phyloP scores from a whole-genome alignment of 345 rosid genomes.

The Laguncularia racemosa region DNA sequence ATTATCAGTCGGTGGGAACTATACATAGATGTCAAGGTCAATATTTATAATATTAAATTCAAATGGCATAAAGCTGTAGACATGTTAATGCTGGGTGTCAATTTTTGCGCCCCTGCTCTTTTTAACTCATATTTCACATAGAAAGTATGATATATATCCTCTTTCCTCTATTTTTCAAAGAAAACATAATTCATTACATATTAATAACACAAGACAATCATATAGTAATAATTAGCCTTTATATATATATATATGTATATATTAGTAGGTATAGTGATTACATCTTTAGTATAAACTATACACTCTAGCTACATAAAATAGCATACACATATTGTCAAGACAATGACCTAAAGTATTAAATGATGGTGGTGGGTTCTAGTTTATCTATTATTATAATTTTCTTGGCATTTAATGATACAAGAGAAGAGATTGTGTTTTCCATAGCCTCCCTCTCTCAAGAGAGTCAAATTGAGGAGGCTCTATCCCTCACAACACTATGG shows the following conservation, averaged over 20 bases:
- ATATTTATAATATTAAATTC: no score
- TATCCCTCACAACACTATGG: constrained; percentile 6
- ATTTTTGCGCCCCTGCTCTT: no score
- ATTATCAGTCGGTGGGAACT: no score
- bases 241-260: no score
- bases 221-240: no score
- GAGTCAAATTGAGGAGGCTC: not conserved
- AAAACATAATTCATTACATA: constrained; percentile 2
- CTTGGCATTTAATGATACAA: not conserved
- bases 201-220: not conserved
- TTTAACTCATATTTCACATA: no score
- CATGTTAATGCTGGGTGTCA: no score
- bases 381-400: not conserved
- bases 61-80: no score
- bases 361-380: constrained; percentile 1
- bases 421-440: not conserved
- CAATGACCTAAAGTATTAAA: constrained; percentile 9
- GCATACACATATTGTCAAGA: constrained; percentile 1
- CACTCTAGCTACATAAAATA: not conserved
- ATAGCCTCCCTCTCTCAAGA: not conserved
- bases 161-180: not conserved
- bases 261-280: no score
- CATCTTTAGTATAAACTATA: no score
- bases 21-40: no score
- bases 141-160: not conserved